Evolutionary conservation across 208 protist species (phyloP).

Genomic region (Porcisia deanei): DNA sequence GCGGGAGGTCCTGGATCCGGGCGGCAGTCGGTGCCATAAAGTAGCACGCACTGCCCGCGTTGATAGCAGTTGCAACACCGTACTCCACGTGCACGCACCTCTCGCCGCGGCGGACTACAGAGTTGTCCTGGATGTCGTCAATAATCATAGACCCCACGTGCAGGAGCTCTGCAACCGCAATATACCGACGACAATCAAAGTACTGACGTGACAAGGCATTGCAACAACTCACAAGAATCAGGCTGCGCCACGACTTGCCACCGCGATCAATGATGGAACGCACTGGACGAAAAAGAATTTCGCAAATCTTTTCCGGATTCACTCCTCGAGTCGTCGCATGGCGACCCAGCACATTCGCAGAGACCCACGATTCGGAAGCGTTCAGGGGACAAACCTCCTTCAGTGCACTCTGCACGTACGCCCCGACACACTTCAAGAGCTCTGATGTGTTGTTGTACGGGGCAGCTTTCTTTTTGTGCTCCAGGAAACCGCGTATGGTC

Average conservation of each 20-base stretch:
- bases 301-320: conserved; percentile 36
- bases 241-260: conserved; percentile 66
- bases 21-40: conserved; percentile 61
- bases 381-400: conserved; percentile 41
- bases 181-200: conserved; percentile 57
- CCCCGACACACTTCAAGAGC: conserved; percentile 46
- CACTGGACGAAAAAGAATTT: conserved; percentile 56
- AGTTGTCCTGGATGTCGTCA: conserved; percentile 79
- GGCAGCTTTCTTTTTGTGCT: conserved; percentile 32
- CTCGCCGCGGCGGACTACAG: conserved; percentile 58
- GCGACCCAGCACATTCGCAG: conserved; percentile 52
- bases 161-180: conserved; percentile 60
- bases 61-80: conserved; percentile 59
- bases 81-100: conserved; percentile 53
- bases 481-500: conserved; percentile 41
- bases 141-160: conserved; percentile 79
- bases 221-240: conserved; percentile 56
- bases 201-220: conserved; percentile 54
- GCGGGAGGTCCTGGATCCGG: conserved; percentile 37
- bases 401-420: conserved; percentile 34
- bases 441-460: conserved; percentile 24
- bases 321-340: conserved; percentile 14
- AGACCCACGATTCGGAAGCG: conserved; percentile 40
- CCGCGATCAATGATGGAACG: conserved; percentile 59
- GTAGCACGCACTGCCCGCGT: conserved; percentile 69